phyloP scores from a whole-genome alignment of 2,329 filamentous ascomycete species.

The Aspergillus pseudoviridinutans region DNA sequence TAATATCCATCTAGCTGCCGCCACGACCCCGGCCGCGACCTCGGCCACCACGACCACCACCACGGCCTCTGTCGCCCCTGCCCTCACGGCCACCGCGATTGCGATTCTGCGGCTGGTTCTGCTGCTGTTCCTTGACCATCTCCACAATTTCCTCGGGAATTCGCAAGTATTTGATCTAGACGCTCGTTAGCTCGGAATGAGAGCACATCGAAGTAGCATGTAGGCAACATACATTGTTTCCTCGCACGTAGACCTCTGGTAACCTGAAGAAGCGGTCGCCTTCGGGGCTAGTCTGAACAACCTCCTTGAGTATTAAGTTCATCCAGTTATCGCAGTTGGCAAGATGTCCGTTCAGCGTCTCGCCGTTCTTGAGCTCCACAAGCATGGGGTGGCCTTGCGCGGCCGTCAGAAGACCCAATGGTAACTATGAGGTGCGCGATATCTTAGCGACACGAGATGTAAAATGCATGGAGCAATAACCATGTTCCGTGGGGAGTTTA shows the following conservation, averaged over 20 bases:
- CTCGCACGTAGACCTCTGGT: conserved; percentile 92
- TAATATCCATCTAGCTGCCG: conserved; percentile 20
- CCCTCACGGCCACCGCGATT: conserved; percentile 39
- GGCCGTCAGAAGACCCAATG: conserved; percentile 79
- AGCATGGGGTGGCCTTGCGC: conserved; percentile 98
- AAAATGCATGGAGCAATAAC: background rate
- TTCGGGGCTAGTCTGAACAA: conserved; percentile 92
- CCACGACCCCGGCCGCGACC: conserved; percentile 43
- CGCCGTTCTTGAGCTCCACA: conserved; percentile 94
- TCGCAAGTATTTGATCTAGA: conserved; percentile 93
- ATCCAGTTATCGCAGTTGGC: conserved; percentile 99
- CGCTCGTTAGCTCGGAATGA: conserved; percentile 2
- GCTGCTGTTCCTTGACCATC: conserved; percentile 86
- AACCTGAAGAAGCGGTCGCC: conserved; percentile 90
- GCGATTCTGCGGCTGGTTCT: conserved; percentile 53
- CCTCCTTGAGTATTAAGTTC: conserved; percentile 96
- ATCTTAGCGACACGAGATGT: background rate
- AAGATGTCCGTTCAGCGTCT: conserved; percentile 93
- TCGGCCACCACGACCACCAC: conserved; percentile 42
- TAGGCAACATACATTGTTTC: conserved; percentile 75
- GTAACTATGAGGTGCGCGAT: conserved; percentile 45
- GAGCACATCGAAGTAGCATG: background rate
- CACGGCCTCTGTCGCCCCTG: conserved; percentile 38
- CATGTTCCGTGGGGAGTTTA: background rate
- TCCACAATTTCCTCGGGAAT: conserved; percentile 97